Evolutionary conservation across 2,329 filamentous ascomycete species (phyloP), one percentile per base, ranked within the genome.

Genomic region (Bipolaris zeicola): DNA sequence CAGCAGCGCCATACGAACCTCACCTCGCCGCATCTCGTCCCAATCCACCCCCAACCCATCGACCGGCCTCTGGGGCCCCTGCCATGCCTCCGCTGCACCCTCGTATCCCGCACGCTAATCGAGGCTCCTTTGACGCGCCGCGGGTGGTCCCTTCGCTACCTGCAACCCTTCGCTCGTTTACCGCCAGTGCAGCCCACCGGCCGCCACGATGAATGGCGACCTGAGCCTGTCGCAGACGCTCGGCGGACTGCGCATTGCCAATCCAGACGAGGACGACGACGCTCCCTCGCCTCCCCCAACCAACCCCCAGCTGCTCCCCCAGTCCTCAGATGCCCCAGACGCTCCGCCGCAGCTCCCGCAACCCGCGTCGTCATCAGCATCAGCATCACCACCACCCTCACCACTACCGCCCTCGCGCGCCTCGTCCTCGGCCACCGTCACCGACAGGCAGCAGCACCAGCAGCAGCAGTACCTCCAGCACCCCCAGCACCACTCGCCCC

Each of bases 201-300:
- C 68, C 62, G 62, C 65, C 67, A 72, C 74, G 77, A 97, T 97
- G 92, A 91, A 92, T 80, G 91, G 91, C 78, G 92, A 96, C 81
- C 81, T 96, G 76, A 96, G 91, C 79, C 87, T 98, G 66, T 95
- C 92, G 73, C 90, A 93, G 80, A 91, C 92, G 72, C 85, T 98
- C 72, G 95, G 95, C 72, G 94, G 94, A 71, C 83, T 99, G 78
- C 91, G 94, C 76, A 98, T 99, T 77, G 94, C 95, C 70, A 99
- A 98, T 77, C 94, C 94, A 52, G 93, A 97, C 80, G 87, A 95
- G 79, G 83, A 85, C 59, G 80, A 81, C 59, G 39, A 42, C 7
- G 14, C 46, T 39, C 37, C 13, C n/a, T 13, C 20, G 10, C 31
- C 45, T 8, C 33, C 45, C 8, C 14, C 26, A 3, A 16, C 41